These are phyloP conservation scores for Camellia sinensis DNA, from an alignment of 148 eudicot genomes.

Conservation along the genomic window DNA sequence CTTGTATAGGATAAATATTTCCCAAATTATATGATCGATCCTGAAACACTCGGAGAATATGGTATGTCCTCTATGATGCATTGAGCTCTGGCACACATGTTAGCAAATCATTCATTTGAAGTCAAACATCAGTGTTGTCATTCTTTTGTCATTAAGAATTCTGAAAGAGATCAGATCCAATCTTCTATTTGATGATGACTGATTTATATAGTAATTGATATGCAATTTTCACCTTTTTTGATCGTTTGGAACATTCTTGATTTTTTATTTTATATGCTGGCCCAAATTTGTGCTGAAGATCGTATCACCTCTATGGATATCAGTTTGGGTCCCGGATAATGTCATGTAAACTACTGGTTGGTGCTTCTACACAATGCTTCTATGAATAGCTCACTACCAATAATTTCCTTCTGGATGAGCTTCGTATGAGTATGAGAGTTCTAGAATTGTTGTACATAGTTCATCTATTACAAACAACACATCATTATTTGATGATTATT, in stretches of 20 bases:
- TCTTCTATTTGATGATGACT: not conserved
- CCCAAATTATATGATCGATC: no score
- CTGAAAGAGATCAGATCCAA: not conserved
- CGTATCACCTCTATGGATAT: not conserved
- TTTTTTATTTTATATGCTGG: not conserved
- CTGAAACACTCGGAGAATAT: no score
- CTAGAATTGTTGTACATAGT: not conserved
- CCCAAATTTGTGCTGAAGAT: not conserved
- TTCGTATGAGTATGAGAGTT: not conserved
- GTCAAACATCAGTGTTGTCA: no score
- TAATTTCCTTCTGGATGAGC: not conserved
- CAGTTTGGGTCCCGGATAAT: not conserved
- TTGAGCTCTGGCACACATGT: no score
- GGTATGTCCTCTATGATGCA: no score
- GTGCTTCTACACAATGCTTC: not conserved
- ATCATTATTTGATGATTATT: no score
- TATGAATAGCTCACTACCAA: not conserved
- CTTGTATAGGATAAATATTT: no score
- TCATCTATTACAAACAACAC: not conserved
- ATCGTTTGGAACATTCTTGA: not conserved
- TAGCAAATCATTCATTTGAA: no score
- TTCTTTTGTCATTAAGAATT: conserved; percentile 14
- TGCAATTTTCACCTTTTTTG: not conserved
- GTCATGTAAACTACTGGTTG: not conserved
- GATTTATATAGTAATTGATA: not conserved